Conservation (phyloP, 768 basidiomycete genomes). For the Suillus variegatus region DNA sequence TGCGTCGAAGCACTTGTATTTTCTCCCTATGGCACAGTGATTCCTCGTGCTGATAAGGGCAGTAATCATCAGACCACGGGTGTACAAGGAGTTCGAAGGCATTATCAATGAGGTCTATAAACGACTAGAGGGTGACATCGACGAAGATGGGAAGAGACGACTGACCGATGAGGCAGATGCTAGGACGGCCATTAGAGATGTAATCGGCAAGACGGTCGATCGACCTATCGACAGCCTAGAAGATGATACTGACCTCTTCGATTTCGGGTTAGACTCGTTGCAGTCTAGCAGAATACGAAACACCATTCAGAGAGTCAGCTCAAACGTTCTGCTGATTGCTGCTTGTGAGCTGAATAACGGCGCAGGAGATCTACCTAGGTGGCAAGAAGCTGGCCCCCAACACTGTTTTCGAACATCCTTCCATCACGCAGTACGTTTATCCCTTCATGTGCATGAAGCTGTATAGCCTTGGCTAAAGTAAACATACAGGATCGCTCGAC, state of each 20-base stretch:
- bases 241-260: slow-evolving; percentile 42
- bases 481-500: slow-evolving; percentile 38
- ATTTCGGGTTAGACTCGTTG: slow-evolving; percentile 55
- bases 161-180: slow-evolving; percentile 17
- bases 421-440: slow-evolving; percentile 36
- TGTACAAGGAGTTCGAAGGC: slow-evolving; percentile 51
- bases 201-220: slow-evolving; percentile 26
- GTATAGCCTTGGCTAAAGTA: slow-evolving; percentile 4
- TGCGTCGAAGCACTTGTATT: slow-evolving; percentile 48
- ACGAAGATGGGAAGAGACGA: slow-evolving; percentile 20
- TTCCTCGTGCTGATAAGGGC: slow-evolving; percentile 55
- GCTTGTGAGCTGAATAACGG: slow-evolving; percentile 25
- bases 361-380: slow-evolving; percentile 33
- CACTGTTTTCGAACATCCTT: slow-evolving; percentile 54
- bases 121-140: slow-evolving; percentile 45
- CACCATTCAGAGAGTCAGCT: slow-evolving; percentile 40
- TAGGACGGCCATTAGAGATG: slow-evolving; percentile 10
- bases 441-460: neutral
- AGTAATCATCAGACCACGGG: slow-evolving; percentile 49
- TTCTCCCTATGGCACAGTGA: slow-evolving; percentile 48
- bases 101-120: slow-evolving; percentile 42
- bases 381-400: slow-evolving; percentile 25
- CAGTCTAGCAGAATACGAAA: slow-evolving; percentile 55
- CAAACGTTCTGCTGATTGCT: slow-evolving; percentile 26
- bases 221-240: slow-evolving; percentile 15